These are phyloP conservation scores for Xylaria longipes DNA, from an alignment of 495 filamentous ascomycete genomes.

Conservation along the genomic window DNA sequence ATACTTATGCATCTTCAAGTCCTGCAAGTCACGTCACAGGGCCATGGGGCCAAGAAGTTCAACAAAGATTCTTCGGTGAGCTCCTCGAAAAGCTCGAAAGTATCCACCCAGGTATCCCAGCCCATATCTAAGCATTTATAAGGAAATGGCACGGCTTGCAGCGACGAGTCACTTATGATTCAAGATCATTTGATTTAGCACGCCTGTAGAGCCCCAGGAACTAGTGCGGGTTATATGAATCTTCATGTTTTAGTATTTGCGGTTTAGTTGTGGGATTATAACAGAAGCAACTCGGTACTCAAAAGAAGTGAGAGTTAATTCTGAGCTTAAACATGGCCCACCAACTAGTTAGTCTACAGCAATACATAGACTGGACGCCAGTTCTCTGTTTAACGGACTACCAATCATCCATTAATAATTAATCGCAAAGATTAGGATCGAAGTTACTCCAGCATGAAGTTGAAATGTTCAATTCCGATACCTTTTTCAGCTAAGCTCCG, in stretches of 20 bases:
- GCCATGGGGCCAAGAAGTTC: constrained; percentile 44
- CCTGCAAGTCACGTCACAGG: constrained; percentile 46
- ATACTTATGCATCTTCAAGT: constrained; percentile 18
- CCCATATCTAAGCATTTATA: constrained; percentile 10
- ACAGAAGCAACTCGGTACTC: too few relatives aligned
- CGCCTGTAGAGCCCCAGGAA: background rate
- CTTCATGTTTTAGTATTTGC: too few relatives aligned
- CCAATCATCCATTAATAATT: too few relatives aligned
- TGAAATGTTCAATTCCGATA: background rate
- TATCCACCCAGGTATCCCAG: constrained; percentile 53
- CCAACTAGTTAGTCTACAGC: too few relatives aligned
- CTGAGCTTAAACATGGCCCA: too few relatives aligned
- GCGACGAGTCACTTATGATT: background rate
- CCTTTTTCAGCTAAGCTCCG: too few relatives aligned
- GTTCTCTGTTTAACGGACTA: too few relatives aligned
- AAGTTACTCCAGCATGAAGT: too few relatives aligned
- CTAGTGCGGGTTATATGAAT: background rate
- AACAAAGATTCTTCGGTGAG: constrained; percentile 60
- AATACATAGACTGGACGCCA: too few relatives aligned
- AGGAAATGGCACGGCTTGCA: background rate
- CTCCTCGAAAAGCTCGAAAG: constrained; percentile 56
- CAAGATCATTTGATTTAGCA: background rate
- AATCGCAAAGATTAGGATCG: too few relatives aligned
- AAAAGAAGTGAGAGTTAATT: too few relatives aligned
- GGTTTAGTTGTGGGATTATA: too few relatives aligned